phyloP scores from a whole-genome alignment of 805 yeast species.

The Blastobotrys attinorum region DNA sequence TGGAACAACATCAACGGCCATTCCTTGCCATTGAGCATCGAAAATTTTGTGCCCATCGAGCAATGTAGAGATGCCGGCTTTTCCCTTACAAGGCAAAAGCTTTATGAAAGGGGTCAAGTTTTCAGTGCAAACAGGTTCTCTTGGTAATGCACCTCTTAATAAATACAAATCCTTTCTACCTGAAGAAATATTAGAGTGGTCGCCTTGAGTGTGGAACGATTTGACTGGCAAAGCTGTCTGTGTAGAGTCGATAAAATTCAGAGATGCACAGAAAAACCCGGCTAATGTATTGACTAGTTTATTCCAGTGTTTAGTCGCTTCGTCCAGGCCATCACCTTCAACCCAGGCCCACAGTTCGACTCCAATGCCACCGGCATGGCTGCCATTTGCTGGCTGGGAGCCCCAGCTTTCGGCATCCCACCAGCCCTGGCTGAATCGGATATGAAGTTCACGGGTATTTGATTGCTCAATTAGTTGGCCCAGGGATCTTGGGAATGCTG shows the following conservation, averaged over 20 bases:
- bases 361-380: slow-evolving; percentile 82
- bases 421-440: slow-evolving; percentile 89
- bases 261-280: slow-evolving; percentile 91
- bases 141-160: slow-evolving; percentile 80
- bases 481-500: slow-evolving; percentile 65
- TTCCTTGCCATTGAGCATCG: slow-evolving; percentile 89
- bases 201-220: slow-evolving; percentile 29
- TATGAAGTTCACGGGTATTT: slow-evolving; percentile 64
- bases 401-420: slow-evolving; percentile 94
- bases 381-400: slow-evolving; percentile 62
- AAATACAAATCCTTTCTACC: slow-evolving; percentile 35
- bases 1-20: slow-evolving; percentile 75
- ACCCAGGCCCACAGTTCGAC: slow-evolving; percentile 88
- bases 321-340: slow-evolving; percentile 48
- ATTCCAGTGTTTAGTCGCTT: slow-evolving; percentile 62
- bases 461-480: slow-evolving; percentile 68
- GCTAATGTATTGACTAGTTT: slow-evolving; percentile 66
- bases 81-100: slow-evolving; percentile 84
- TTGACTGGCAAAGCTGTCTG: slow-evolving; percentile 63
- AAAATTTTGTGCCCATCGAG: slow-evolving; percentile 81
- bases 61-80: slow-evolving; percentile 76
- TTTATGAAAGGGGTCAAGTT: slow-evolving; percentile 90
- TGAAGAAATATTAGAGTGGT: slow-evolving; percentile 1
- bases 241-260: slow-evolving; percentile 76
- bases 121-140: slow-evolving; percentile 95